Evolutionary conservation across 345 rosid species (phyloP), one percentile per base, ranked within the genome.

Genomic region (Dipteronia sinensis): DNA sequence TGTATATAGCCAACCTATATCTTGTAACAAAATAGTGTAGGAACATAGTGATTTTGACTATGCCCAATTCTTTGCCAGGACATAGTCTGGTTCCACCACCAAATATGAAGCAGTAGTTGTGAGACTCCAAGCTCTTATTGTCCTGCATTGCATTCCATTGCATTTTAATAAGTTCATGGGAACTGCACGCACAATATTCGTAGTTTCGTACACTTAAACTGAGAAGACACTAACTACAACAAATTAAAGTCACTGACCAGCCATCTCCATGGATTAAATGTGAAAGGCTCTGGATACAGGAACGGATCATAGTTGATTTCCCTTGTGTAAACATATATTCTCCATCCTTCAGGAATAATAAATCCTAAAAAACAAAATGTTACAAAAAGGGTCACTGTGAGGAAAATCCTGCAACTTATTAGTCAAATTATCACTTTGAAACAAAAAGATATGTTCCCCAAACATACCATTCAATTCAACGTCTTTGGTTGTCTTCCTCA

Each of bases 261-360:
- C 97, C 94, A 92, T 85, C 97, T 90, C 97, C 94, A 92, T 8
- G 98, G 97, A 82, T 91, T 87, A 82, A 94, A 94, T 69, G 82
- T 42, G 6, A 87, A 77, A 58, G 97, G 95, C 53, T 91, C 98
- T 4, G 87, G 85, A 71, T 91, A 91, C 6, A 88, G 68, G 72
- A 72, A 73, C 4, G 93, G 86, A 69, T 94, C 97, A 76, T 94
- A 92, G 82, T 94, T 94, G 22, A 83, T 86, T 75, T 92, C 93
- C 65, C 98, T 85, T 4, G 93, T 92, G 77, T 88, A 90, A 6
- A 92, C 93, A 73, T 85, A 89, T 34, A 89, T 87, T 76, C 86
- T 81, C 92, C 90, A 89, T 58, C 88, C 92, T 77, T 87, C 49
- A 0, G 92, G 92, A 75, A 89, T 72, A 12, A 81, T 69, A 75